phyloP scores from a whole-genome alignment of 768 basidiomycete genomes.

The Pisolithus orientalis region DNA sequence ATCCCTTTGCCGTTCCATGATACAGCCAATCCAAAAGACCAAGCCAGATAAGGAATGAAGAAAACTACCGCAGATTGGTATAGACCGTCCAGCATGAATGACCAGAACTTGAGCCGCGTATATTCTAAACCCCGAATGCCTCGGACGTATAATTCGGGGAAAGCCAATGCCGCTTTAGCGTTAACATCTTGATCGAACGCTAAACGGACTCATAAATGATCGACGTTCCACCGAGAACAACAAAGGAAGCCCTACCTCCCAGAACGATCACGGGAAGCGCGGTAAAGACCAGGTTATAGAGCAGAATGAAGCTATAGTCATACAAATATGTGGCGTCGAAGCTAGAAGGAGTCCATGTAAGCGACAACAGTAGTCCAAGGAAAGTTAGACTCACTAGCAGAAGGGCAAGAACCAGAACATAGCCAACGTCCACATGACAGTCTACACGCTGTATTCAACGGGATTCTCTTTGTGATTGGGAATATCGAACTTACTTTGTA shows the following conservation, averaged over 20 bases:
- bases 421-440: conserved; percentile 88
- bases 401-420: conserved; percentile 93
- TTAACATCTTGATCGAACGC: conserved; percentile 97
- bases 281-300: conserved; percentile 91
- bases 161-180: conserved; percentile 81
- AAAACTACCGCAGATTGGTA: conserved; percentile 88
- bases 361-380: neutral
- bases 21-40: conserved; percentile 55
- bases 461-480: neutral
- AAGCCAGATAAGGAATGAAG: conserved; percentile 77
- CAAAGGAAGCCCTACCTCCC: conserved; percentile 52
- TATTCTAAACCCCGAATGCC: conserved; percentile 94
- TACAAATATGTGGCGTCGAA: conserved; percentile 95
- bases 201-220: conserved; percentile 1
- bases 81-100: conserved; percentile 90
- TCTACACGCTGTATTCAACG: conserved; percentile 35
- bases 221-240: neutral
- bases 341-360: conserved; percentile 34
- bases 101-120: conserved; percentile 87
- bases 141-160: conserved; percentile 92
- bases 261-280: conserved; percentile 87
- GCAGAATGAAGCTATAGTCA: conserved; percentile 88
- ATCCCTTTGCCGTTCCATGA: conserved; percentile 80
- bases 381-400: conserved; percentile 50
- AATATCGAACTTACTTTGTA: conserved; percentile 68